phyloP scores from a whole-genome alignment of 73 alveolate genomes.

The Paraurostyla sp. region DNA sequence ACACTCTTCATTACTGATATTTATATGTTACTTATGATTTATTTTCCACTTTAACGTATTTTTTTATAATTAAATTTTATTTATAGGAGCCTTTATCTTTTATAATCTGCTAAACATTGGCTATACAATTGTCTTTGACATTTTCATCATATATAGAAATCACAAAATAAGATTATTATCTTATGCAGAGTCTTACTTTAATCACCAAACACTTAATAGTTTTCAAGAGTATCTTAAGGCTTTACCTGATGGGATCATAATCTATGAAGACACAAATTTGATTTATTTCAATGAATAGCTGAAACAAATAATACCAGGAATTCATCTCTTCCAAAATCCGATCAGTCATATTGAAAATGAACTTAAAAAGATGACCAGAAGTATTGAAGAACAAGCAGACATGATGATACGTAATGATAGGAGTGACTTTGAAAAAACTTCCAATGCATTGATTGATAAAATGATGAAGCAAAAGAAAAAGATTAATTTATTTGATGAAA shows the following conservation, averaged over 20 bases:
- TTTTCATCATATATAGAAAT: not conserved
- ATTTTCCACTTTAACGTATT: not conserved
- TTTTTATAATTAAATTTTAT: too few species aligned
- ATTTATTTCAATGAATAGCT: not conserved
- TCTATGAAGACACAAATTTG: not conserved
- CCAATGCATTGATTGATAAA: not conserved
- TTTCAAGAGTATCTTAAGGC: not conserved
- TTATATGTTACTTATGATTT: not conserved
- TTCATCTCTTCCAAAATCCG: not conserved
- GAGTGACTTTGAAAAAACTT: not conserved
- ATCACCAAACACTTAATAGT: not conserved
- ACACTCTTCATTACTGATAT: not conserved
- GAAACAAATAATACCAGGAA: not conserved
- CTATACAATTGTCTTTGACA: not conserved
- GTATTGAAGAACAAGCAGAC: not conserved
- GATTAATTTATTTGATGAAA: too few species aligned
- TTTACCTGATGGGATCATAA: not conserved
- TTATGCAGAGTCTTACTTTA: slow-evolving; percentile 4
- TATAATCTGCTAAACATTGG: not conserved
- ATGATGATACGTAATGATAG: not conserved
- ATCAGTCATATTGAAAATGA: not conserved
- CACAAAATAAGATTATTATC: not conserved
- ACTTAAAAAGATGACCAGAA: not conserved
- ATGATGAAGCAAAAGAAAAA: too few species aligned
- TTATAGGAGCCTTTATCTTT: too few species aligned